Evolutionary conservation across 305 asterid genomes (phyloP), one percentile per base, ranked within the genome.

Genomic region (Andrographis paniculata): DNA sequence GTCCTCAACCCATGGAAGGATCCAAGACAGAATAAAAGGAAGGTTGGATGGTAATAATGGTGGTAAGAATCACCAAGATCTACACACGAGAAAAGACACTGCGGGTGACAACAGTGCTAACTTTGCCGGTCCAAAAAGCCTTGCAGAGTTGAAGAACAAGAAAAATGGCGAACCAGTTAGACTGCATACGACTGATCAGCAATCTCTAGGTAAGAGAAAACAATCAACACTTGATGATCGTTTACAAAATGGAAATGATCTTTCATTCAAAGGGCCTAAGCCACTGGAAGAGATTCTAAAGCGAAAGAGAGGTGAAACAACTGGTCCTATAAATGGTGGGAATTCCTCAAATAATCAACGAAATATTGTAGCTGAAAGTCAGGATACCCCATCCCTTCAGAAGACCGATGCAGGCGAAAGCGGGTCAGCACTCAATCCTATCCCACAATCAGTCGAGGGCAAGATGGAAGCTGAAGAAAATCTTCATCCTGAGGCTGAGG

Each of bases 201-300:
- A 69, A 24, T 58, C 78, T 41, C 64, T 63, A 17, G 91, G 94
- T 33, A 87, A 87, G 75, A 77, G 95, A 50, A 87, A 77, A 58
- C 73, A 57, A 54, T 42, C 52, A 41, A 47, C 48, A 53, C 36
- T 5, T 38, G 85, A 73, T 55, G 66, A 31, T 52, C 55, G 59
- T 57, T 76, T 72, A 50, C 68, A 57, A 48, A 61, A 58, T 52
- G 86, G 55, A 42, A 66, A 19, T 28, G 69, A 56, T 53, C 42
- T 73, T 21, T 68, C 93, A 17, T 87, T 80, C 56, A 88, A 87
- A 48, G 95, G 94, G 38, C 95, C 95, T 37, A 80, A 67, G 91
- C 89, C 95, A 14, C 73, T 84, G 30, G 56, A 73, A 50, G 94
- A 84, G 76, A 84, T 87, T 62, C 66, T 87, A 64, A 87, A 78